Conservation (phyloP, 2,329 filamentous ascomycete species). For the Colletotrichum siamense region DNA sequence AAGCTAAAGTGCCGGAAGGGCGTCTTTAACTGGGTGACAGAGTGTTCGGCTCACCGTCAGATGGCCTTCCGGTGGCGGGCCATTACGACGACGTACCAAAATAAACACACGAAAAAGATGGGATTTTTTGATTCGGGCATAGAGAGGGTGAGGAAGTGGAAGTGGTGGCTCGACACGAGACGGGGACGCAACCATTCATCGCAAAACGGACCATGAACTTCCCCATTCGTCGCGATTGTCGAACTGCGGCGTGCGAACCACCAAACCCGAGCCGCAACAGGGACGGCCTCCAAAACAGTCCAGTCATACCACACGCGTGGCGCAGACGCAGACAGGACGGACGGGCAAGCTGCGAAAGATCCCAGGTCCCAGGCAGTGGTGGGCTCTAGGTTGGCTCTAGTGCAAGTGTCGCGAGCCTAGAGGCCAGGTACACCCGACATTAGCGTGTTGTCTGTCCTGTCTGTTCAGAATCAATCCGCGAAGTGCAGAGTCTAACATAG, state of each 20-base stretch:
- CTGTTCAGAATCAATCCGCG: neutral
- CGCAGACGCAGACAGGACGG: neutral
- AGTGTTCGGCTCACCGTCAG: conserved; percentile 21
- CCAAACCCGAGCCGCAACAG: conserved; percentile 20
- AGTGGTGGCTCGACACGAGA: conserved; percentile 5
- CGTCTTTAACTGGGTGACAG: conserved; percentile 4
- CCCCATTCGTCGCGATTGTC: neutral
- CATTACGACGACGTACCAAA: conserved; percentile 21
- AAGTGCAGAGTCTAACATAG: neutral
- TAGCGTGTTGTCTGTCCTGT: neutral
- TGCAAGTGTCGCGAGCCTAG: neutral
- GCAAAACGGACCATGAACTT: conserved; percentile 7
- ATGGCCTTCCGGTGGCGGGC: conserved; percentile 21
- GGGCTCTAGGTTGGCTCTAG: neutral
- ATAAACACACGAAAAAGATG: neutral
- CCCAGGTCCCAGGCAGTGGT: neutral
- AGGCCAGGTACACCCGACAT: neutral
- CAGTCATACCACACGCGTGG: neutral
- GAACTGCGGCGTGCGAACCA: neutral
- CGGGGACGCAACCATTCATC: neutral
- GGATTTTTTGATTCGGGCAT: conserved; percentile 2
- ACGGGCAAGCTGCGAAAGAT: neutral
- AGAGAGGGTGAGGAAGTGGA: neutral
- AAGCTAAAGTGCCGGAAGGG: conserved; percentile 4
- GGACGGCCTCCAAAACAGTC: neutral